Evolutionary conservation across 2,329 filamentous ascomycete genomes (phyloP).

Genomic region (Colletotrichum sp.): DNA sequence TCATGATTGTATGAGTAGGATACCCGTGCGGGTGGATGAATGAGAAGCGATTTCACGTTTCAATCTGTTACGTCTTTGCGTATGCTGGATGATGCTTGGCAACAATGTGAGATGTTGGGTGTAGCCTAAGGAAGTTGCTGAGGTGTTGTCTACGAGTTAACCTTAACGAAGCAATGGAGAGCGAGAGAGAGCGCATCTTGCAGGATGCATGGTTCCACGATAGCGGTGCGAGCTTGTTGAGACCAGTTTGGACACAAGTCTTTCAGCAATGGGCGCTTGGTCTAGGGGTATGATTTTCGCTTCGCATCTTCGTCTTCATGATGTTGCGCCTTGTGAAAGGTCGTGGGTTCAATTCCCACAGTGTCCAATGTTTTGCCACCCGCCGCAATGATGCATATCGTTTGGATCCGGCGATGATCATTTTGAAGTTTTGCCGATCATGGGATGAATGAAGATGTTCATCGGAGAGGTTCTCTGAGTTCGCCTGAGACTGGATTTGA

Average conservation of each 20-base stretch:
- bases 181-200: neutral
- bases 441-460: rapidly evolving
- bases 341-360: slow-evolving; percentile 21
- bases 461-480: rapidly evolving
- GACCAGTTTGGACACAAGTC: no score
- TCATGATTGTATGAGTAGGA: slow-evolving; percentile 7
- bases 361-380: neutral
- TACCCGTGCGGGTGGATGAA: neutral
- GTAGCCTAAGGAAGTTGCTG: neutral
- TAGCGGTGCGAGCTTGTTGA: neutral
- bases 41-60: neutral
- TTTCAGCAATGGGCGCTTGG: slow-evolving; percentile 6
- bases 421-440: rapidly evolving
- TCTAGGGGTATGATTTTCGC: slow-evolving; percentile 23
- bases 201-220: neutral
- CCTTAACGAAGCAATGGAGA: rapidly evolving
- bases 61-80: neutral
- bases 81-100: neutral
- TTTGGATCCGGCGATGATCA: neutral
- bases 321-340: neutral
- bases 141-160: neutral
- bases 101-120: neutral
- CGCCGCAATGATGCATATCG: rapidly evolving
- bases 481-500: neutral
- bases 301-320: neutral